Conservation (phyloP, 2,329 filamentous ascomycete species). For the Epichloe uncinata region DNA sequence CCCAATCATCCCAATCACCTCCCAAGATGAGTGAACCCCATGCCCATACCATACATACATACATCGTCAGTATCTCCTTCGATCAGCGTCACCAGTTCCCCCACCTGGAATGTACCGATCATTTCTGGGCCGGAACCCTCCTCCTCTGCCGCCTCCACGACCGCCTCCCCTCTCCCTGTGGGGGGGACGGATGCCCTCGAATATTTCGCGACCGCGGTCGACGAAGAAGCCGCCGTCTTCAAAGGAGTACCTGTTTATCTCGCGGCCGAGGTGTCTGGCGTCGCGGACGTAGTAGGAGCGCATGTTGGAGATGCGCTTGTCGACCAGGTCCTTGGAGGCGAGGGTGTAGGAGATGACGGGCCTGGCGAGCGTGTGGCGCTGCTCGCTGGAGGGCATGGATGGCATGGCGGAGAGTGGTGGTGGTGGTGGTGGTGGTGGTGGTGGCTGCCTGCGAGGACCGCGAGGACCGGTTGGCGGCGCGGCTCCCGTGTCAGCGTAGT, state of each 20-base stretch:
- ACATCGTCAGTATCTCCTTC: background rate
- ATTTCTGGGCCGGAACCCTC: slow-evolving; percentile 11
- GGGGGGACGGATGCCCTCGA: slow-evolving; percentile 48
- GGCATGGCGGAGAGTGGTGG: slow-evolving; percentile 6
- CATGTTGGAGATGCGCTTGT: slow-evolving; percentile 48
- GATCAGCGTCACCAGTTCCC: background rate
- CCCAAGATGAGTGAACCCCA: too few relatives aligned
- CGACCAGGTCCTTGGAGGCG: slow-evolving; percentile 50
- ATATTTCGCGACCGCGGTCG: slow-evolving; percentile 59
- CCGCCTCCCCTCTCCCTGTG: slow-evolving; percentile 31
- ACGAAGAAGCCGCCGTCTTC: slow-evolving; percentile 54
- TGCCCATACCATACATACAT: too few relatives aligned
- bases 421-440: slow-evolving; percentile 1
- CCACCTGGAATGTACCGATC: slow-evolving; percentile 8
- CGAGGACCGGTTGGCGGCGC: slow-evolving; percentile 2
- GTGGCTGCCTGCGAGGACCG: background rate
- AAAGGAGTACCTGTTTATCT: slow-evolving; percentile 59
- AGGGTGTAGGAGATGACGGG: slow-evolving; percentile 37
- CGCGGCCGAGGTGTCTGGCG: slow-evolving; percentile 28
- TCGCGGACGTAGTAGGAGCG: slow-evolving; percentile 32
- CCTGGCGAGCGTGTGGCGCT: slow-evolving; percentile 22
- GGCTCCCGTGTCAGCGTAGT: background rate
- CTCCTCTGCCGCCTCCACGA: slow-evolving; percentile 13
- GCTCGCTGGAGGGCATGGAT: background rate
- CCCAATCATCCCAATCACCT: too few relatives aligned